These are phyloP conservation scores for Parascedosporium putredinis DNA, from an alignment of 2,329 filamentous ascomycete genomes.

Conservation along the genomic window DNA sequence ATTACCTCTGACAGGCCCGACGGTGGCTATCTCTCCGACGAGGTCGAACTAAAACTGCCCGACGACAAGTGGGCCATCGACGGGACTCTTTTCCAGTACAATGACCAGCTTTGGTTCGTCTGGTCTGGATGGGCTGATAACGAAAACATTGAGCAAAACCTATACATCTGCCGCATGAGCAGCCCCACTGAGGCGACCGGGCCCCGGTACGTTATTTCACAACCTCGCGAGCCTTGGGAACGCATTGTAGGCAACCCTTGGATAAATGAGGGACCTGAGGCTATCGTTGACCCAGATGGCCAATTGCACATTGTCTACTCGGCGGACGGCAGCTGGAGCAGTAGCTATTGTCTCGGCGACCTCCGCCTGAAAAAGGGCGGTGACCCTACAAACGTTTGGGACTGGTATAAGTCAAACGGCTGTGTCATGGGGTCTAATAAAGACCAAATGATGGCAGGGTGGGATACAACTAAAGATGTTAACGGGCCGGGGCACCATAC, in stretches of 20 bases:
- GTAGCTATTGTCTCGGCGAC: slow-evolving; percentile 16
- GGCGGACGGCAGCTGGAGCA: slow-evolving; percentile 17
- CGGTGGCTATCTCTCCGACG: slow-evolving; percentile 11
- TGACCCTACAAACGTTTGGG: slow-evolving; percentile 17
- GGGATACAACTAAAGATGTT: slow-evolving; percentile 15
- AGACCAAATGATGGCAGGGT: slow-evolving; percentile 16
- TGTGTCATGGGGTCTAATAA: slow-evolving; percentile 17
- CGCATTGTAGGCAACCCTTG: slow-evolving; percentile 7
- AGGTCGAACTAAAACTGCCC: slow-evolving; percentile 13
- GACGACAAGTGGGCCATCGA: slow-evolving; percentile 18
- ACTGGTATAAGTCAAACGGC: slow-evolving; percentile 19
- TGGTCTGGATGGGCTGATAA: slow-evolving; percentile 16
- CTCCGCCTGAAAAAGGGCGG: slow-evolving; percentile 16
- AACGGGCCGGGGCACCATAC: slow-evolving; percentile 18
- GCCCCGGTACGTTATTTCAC: slow-evolving; percentile 15
- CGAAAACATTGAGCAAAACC: slow-evolving; percentile 12
- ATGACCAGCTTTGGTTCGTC: slow-evolving; percentile 15
- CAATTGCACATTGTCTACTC: slow-evolving; percentile 19
- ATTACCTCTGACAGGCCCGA: slow-evolving; percentile 14
- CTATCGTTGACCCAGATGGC: slow-evolving; percentile 16
- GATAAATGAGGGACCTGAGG: slow-evolving; percentile 17
- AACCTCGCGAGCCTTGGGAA: slow-evolving; percentile 17
- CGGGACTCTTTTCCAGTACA: slow-evolving; percentile 14
- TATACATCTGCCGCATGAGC: slow-evolving; percentile 17
- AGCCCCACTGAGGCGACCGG: slow-evolving; percentile 13